These are phyloP conservation scores for Umbelopsis isabellina DNA, from an alignment of 192 early-diverging fungal genomes.

Conservation along the genomic window DNA sequence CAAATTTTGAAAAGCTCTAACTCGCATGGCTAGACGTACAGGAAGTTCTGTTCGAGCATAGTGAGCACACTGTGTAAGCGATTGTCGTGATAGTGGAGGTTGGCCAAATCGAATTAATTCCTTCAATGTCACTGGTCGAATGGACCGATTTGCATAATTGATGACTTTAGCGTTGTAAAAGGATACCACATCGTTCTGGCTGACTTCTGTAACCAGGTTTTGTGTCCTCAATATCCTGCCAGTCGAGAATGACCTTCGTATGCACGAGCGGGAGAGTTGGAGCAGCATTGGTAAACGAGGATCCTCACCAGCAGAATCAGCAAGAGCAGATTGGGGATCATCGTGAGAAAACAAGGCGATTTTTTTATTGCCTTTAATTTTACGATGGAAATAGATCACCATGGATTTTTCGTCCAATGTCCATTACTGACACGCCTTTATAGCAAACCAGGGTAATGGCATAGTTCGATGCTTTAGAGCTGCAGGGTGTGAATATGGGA, in stretches of 20 bases:
- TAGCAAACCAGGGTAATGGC: too few relatives aligned
- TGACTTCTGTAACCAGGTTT: neutral
- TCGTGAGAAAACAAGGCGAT: conserved; percentile 4
- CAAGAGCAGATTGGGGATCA: neutral
- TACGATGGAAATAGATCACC: too few relatives aligned
- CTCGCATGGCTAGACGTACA: conserved; percentile 85
- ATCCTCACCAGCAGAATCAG: too few relatives aligned
- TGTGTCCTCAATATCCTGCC: neutral
- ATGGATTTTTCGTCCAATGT: too few relatives aligned
- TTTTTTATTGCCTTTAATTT: neutral
- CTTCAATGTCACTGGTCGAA: conserved; percentile 75
- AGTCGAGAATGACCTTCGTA: conserved; percentile 5
- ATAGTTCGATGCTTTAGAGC: too few relatives aligned
- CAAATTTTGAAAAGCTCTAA: conserved; percentile 84
- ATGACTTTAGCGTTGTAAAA: conserved; percentile 18
- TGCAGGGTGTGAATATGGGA: too few relatives aligned
- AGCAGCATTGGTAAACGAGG: neutral
- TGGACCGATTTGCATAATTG: conserved; percentile 55
- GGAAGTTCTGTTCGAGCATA: conserved; percentile 84
- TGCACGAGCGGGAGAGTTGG: neutral
- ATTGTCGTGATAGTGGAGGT: conserved; percentile 53
- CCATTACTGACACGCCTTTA: too few relatives aligned
- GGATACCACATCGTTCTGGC: conserved; percentile 12
- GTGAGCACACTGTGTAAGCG: conserved; percentile 59
- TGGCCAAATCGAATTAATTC: conserved; percentile 79